Percentiles rank a stretch among this genome's conserved stretches.
Conservation (phyloP, 129 eudicot genomes). For the Flaveria bidentis region DNA sequence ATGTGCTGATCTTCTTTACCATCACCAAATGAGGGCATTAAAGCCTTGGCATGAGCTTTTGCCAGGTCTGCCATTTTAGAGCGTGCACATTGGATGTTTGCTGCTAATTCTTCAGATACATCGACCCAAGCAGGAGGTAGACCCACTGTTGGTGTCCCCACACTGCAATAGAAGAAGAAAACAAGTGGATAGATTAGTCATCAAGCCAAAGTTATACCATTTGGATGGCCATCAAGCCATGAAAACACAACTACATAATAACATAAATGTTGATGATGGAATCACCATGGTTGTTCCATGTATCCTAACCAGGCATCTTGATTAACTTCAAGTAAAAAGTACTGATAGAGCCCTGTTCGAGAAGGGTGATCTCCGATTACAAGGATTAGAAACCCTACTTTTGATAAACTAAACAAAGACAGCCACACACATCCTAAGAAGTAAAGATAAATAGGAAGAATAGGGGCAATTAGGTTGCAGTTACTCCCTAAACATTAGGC, state of each 20-base stretch:
- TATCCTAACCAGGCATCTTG: neutral
- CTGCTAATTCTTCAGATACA: slow-evolving; percentile 78
- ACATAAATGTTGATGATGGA: neutral
- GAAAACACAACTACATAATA: neutral
- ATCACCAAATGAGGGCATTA: slow-evolving; percentile 92
- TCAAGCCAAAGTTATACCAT: neutral
- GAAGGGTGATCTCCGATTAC: no score
- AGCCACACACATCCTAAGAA: no score
- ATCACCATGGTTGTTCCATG: neutral
- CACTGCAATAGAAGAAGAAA: slow-evolving; percentile 41
- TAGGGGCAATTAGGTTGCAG: no score
- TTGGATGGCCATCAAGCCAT: neutral
- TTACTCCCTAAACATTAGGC: no score
- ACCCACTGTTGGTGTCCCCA: slow-evolving; percentile 70
- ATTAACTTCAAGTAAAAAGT: no score
- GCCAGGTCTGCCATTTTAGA: slow-evolving; percentile 72
- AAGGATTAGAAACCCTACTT: no score
- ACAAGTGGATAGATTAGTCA: neutral
- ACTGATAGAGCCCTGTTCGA: no score
- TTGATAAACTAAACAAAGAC: no score
- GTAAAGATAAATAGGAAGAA: no score
- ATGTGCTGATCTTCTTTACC: slow-evolving; percentile 83
- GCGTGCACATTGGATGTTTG: slow-evolving; percentile 63
- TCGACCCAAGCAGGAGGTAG: slow-evolving; percentile 99
- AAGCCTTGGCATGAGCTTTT: slow-evolving; percentile 92